Evolutionary conservation across 1,139 yeast species (phyloP).

Genomic region (Hyphopichia burtonii): DNA sequence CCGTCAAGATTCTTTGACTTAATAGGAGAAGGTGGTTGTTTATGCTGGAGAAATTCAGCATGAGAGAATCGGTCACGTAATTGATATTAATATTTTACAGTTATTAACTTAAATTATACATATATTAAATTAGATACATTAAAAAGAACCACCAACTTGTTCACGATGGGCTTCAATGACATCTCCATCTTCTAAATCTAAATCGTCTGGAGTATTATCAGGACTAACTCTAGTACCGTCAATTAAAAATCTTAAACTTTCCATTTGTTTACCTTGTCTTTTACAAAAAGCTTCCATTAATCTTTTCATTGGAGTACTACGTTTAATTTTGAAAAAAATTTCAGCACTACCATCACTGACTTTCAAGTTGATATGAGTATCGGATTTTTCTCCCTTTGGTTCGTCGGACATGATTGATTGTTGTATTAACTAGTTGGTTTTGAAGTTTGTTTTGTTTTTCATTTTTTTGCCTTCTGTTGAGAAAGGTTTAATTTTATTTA

Average conservation of each 20-base stretch:
- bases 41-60: too few relatives aligned
- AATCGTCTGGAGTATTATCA: conserved; percentile 86
- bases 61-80: too few relatives aligned
- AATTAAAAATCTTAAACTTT: conserved; percentile 80
- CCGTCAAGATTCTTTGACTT: too few relatives aligned
- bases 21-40: too few relatives aligned
- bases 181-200: conserved; percentile 94
- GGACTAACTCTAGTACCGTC: conserved; percentile 92
- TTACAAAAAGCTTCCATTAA: conserved; percentile 98
- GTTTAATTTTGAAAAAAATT: conserved; percentile 92
- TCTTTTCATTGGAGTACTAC: conserved; percentile 88
- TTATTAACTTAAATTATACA: too few relatives aligned
- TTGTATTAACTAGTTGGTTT: neutral
- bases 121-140: too few relatives aligned
- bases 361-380: conserved; percentile 84
- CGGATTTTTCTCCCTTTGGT: conserved; percentile 60
- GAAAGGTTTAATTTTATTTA: too few relatives aligned
- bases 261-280: conserved; percentile 89
- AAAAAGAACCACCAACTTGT: conserved; percentile 63
- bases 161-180: conserved; percentile 98
- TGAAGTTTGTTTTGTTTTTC: neutral
- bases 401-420: conserved; percentile 26
- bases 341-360: conserved; percentile 93
- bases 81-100: too few relatives aligned
- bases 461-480: too few relatives aligned